phyloP scores from a whole-genome alignment of 192 early-diverging fungal genomes.

The Phycomyces nitens region DNA sequence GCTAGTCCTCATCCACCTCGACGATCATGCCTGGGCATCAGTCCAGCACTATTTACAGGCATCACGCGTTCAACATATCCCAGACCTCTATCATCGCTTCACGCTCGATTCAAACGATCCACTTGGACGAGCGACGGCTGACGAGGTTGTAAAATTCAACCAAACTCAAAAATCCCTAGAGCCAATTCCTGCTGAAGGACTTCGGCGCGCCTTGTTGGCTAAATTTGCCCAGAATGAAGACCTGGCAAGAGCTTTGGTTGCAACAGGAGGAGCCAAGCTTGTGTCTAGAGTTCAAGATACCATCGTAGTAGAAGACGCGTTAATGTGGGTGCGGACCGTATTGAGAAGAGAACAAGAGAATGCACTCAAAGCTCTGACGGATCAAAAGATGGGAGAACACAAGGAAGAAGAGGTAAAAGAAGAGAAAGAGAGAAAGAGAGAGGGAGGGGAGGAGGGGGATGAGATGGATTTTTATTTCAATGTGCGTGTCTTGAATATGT shows the following conservation, averaged over 20 bases:
- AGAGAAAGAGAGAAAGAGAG: background rate
- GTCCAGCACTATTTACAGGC: conserved; percentile 23
- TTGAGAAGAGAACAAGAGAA: conserved; percentile 17
- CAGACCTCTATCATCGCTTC: conserved; percentile 9
- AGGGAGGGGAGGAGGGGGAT: background rate
- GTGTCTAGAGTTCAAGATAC: conserved; percentile 2
- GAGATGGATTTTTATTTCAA: background rate
- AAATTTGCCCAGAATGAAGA: conserved; percentile 31
- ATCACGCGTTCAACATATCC: conserved; percentile 6
- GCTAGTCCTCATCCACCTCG: conserved; percentile 17
- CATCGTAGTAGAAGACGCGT: conserved; percentile 7
- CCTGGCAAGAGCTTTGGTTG: conserved; percentile 15
- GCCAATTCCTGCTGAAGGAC: conserved; percentile 5
- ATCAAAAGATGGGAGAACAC: background rate
- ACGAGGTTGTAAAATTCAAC: conserved; percentile 3
- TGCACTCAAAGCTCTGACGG: background rate
- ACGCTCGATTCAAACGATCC: conserved; percentile 18
- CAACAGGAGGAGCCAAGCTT: conserved; percentile 24
- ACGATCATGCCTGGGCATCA: conserved; percentile 30
- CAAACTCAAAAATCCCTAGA: background rate
- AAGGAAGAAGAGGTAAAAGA: background rate
- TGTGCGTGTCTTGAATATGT: background rate
- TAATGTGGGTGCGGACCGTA: conserved; percentile 26
- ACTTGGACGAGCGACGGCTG: conserved; percentile 9
- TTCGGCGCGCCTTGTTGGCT: conserved; percentile 16